Base-by-base conservation (phyloP, 2,329 filamentous ascomycete species). In the Elsinoe australis region DNA sequence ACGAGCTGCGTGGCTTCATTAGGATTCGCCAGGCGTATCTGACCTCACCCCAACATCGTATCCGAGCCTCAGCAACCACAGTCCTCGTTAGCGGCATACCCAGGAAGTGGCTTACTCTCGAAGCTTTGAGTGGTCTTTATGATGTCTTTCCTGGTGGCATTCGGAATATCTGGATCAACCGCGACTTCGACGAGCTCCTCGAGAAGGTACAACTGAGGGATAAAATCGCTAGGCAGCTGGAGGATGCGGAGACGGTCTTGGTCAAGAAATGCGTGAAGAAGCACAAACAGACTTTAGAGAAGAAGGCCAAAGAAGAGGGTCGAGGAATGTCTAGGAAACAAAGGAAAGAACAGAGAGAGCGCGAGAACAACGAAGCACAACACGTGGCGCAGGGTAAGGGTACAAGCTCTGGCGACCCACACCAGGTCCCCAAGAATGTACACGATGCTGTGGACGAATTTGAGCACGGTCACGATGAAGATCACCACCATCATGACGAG, bases 81-180 rank as follows among this genome's bases (percentile, higher is more conserved):
- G 90, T 98, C 38, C 74, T 98, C 4, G 88, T 98, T 46, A 92
- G 83, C 54, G 84, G 83, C 8, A 95, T 98, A 45, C 92, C 92
- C 1, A 71, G 77, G 32, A 94, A 94, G 60, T 98, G 92, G 92
- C 78, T 94, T 5, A 87, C 78, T 2, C 78, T 87, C 41, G 82
- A 94, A 35, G 86, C 87, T 0, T 74, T 98, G 3, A 76, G 80
- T 50, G 84, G 83, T 0, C 72, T 98, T 0, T 98, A 94, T 59
- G 92, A 98, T 62, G 89, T 96, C 1, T 96, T 95, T 57, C 92
- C 92, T 0, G 92, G 92, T 15, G 92, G 92, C 22, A 83, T 98
- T 60, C 80, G 87, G 51, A 96, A 96, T 56, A 85, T 98, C 38
- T 98, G 90, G 89, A 82, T 98, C 58, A 98, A 95, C 51, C 79